Conservation (phyloP, 176 grass and related monocot genomes). For the Leersia perrieri region DNA sequence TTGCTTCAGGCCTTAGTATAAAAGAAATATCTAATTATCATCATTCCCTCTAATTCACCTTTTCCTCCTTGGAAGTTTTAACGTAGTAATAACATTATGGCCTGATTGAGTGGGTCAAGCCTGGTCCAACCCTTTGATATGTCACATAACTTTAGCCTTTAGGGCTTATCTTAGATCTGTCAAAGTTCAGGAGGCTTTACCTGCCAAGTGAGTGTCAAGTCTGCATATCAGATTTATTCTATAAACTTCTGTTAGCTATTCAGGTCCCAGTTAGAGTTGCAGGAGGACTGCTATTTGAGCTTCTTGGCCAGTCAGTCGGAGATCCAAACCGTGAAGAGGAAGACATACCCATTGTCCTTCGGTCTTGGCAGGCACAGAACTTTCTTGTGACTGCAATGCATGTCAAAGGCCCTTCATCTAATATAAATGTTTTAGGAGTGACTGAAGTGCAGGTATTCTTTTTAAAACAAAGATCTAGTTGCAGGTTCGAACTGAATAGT, state of each 20-base stretch:
- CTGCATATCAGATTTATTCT: conserved; percentile 38
- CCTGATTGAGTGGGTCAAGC: conserved; percentile 13
- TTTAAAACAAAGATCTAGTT: neutral
- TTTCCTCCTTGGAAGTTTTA: neutral
- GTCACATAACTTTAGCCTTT: neutral
- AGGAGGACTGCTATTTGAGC: conserved; percentile 89
- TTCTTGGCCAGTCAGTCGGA: conserved; percentile 92
- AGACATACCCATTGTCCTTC: conserved; percentile 90
- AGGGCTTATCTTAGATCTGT: neutral
- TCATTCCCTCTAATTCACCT: neutral
- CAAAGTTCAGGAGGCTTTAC: neutral
- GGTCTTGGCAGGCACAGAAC: conserved; percentile 91
- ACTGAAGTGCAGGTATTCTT: conserved; percentile 93
- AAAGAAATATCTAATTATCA: neutral
- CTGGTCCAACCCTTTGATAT: neutral
- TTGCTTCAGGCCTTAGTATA: neutral
- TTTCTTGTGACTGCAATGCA: conserved; percentile 88
- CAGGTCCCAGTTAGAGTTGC: conserved; percentile 97
- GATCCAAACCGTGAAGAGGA: conserved; percentile 80
- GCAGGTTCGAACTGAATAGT: neutral
- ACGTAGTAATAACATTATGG: neutral
- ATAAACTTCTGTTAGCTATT: conserved; percentile 48
- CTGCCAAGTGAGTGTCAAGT: neutral
- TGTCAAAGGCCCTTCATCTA: conserved; percentile 78
- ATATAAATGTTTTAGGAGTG: conserved; percentile 88